phyloP scores from a whole-genome alignment of 1,284 basidiomycete genomes.

The Trametes polyzona region DNA sequence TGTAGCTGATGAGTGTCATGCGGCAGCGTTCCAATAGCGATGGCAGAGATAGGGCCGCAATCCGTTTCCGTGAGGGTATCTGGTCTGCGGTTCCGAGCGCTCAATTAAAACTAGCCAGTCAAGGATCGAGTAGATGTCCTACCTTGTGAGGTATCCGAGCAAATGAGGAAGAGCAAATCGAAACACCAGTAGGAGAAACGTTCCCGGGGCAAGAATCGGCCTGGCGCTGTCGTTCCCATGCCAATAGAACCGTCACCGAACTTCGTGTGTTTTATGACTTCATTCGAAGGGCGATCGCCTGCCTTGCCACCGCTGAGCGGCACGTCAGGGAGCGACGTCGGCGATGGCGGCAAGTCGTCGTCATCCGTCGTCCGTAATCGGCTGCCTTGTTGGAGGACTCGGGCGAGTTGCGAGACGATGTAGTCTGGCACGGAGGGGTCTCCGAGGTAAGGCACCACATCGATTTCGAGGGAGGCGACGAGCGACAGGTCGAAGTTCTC shows the following conservation, averaged over 20 bases:
- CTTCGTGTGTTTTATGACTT: constrained; percentile 44
- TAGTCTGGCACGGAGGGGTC: constrained; percentile 72
- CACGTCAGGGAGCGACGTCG: constrained; percentile 26
- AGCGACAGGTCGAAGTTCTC: constrained; percentile 88
- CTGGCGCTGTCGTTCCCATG: constrained; percentile 65
- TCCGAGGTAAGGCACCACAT: constrained; percentile 80
- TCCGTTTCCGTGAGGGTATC: constrained; percentile 58
- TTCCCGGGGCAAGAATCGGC: constrained; percentile 70
- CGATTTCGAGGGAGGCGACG: constrained; percentile 78
- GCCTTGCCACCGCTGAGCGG: background rate
- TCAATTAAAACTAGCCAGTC: background rate
- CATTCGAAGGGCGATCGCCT: constrained; percentile 28
- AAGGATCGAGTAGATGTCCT: constrained; percentile 14
- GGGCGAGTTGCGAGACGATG: constrained; percentile 72
- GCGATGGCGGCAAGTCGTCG: constrained; percentile 30
- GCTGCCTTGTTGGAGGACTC: constrained; percentile 78
- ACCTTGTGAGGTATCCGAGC: constrained; percentile 69
- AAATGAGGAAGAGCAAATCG: constrained; percentile 84
- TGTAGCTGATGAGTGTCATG: constrained; percentile 68
- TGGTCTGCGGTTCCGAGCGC: constrained; percentile 48
- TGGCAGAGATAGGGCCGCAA: constrained; percentile 74
- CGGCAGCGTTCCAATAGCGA: constrained; percentile 77
- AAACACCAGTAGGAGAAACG: constrained; percentile 94
- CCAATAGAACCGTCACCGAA: constrained; percentile 41
- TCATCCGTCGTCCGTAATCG: constrained; percentile 61